Evolutionary conservation across 768 basidiomycete species (phyloP), one percentile per base, ranked within the genome.

Genomic region (Leucocoprinus leucothites): DNA sequence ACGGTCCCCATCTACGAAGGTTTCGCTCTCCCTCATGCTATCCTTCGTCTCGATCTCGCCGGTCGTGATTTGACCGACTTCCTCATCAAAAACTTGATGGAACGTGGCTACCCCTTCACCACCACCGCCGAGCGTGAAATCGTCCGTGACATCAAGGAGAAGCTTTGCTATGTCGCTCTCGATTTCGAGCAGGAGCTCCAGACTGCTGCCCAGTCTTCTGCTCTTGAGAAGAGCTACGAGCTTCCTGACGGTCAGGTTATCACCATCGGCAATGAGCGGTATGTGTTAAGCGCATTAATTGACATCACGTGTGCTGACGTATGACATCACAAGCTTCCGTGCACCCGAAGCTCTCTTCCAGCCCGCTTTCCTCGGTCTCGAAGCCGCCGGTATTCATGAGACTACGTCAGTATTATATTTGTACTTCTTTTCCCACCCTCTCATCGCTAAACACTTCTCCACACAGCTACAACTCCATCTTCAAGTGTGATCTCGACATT

Each of bases 121-220:
- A 96, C 94, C 59, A 89, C 91, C 11, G 93, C 91, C 35, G 93
- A 94, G 75, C 82, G 86, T 65, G 93, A 94, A 84, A 93, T 97
- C 57, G 94, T 96, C 63, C 82, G 94, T 57, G 94, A 96, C 71
- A 95, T 97, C 81, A 97, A 97, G 81, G 92, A 94, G 82, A 94
- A 93, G 80, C 84, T 95, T 25, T 94, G 93, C 72, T 95, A 95
- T 69, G 94, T 96, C 60, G 93, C 93, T 36, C 82, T 94, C 58
- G 93, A 95, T 72, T 95, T 94, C 62, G 92, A 95, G 67, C 89
- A 94, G 72, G 94, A 96, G 74, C 77, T 95, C 62, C 87, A 91
- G 74, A 91, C 89, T 19, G 92, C 93, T 38, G 89, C 91, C 56
- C 89, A 91, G 67, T 90, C 88, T 21, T 93, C 91, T 45, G 84